phyloP scores from a whole-genome alignment of 1,139 yeast species.

The Insectozyma bohioensis region DNA sequence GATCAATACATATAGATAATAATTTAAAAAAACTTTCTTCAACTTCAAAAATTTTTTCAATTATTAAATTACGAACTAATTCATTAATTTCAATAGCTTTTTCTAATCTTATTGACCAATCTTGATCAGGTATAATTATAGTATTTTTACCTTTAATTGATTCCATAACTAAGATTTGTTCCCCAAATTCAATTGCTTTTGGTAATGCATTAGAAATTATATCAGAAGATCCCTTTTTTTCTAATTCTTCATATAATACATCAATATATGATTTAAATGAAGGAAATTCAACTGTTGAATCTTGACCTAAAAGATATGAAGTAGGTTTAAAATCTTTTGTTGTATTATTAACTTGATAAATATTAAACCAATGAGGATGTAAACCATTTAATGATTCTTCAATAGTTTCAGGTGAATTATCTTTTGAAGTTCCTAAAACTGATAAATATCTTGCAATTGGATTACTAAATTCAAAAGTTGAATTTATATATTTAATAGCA shows the following conservation, averaged over 20 bases:
- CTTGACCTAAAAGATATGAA: conserved; percentile 40
- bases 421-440: conserved; percentile 58
- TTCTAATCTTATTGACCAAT: conserved; percentile 74
- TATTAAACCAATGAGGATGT: conserved; percentile 70
- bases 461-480: conserved; percentile 68
- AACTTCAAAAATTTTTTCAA: conserved; percentile 22
- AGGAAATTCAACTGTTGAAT: conserved; percentile 43
- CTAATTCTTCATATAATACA: conserved; percentile 15
- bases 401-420: conserved; percentile 66
- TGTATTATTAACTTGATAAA: conserved; percentile 43
- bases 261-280: conserved; percentile 32
- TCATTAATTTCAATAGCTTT: conserved; percentile 68
- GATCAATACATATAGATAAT: conserved; percentile 27
- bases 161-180: conserved; percentile 64
- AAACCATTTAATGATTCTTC: conserved; percentile 86
- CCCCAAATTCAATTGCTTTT: conserved; percentile 46
- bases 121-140: conserved; percentile 65
- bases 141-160: conserved; percentile 53
- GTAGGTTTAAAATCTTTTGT: conserved; percentile 40
- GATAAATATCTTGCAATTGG: conserved; percentile 68
- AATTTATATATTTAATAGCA: conserved; percentile 64
- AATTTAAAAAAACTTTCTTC: conserved; percentile 17
- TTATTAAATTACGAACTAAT: conserved; percentile 43
- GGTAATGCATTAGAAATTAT: conserved; percentile 33
- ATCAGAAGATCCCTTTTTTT: too few species aligned